phyloP scores from a whole-genome alignment of 208 protist species.

The Trypanosomatidae sp. region DNA sequence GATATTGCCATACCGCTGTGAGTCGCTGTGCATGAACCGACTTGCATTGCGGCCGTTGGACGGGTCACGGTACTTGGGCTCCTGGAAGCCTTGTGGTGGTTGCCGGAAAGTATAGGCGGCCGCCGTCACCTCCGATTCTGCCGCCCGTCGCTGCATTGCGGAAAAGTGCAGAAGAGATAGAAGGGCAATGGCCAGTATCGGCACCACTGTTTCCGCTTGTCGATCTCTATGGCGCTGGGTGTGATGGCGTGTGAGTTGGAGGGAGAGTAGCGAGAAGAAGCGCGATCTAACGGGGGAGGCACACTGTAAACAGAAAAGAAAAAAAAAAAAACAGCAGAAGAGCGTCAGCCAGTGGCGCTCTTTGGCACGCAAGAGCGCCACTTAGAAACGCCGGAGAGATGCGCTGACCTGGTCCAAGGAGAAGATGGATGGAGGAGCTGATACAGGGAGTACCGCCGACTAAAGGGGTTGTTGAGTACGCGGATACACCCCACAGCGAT shows the following conservation, averaged over 20 bases:
- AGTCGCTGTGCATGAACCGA: slow-evolving; percentile 3
- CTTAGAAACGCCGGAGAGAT: neutral
- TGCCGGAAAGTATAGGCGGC: slow-evolving; percentile 92
- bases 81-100: slow-evolving; percentile 76
- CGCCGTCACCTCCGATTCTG: slow-evolving; percentile 34
- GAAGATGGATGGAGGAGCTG: neutral
- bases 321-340: neutral
- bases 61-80: slow-evolving; percentile 86
- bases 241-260: neutral
- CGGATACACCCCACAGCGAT: neutral
- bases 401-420: neutral
- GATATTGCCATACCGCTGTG: slow-evolving; percentile 91
- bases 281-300: neutral
- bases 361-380: neutral
- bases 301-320: neutral
- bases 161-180: neutral
- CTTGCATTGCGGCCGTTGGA: slow-evolving; percentile 5
- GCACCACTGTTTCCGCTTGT: neutral
- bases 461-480: neutral
- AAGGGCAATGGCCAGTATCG: neutral
- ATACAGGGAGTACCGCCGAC: neutral
- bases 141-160: slow-evolving; percentile 41
- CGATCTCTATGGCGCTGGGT: neutral
- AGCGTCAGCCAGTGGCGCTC: neutral
- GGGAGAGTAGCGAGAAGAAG: neutral